A percentile compares a stretch with the other conserved stretches of the same genome.
Conservation (phyloP, 2,329 filamentous ascomycete genomes). For the Phialemonium atrogriseum region DNA sequence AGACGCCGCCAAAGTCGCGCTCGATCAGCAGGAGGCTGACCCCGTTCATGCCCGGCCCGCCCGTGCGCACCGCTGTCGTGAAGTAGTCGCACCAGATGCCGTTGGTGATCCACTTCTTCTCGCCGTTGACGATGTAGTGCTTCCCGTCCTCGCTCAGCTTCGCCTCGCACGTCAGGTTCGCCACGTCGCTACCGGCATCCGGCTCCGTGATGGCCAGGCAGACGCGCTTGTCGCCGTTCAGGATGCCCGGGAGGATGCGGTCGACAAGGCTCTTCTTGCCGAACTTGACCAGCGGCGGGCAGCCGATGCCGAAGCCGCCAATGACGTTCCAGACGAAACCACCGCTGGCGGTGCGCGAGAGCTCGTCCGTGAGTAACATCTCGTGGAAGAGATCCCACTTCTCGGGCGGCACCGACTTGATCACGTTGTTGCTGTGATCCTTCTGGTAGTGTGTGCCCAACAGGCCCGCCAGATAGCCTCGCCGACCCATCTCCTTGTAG, state of each 20-base stretch:
- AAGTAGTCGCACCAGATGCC: constrained; percentile 97
- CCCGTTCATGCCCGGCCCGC: constrained; percentile 83
- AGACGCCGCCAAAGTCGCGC: constrained; percentile 74
- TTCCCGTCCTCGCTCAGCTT: constrained; percentile 93
- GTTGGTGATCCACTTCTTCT: constrained; percentile 99
- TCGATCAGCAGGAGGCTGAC: constrained; percentile 88
- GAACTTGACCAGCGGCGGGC: constrained; percentile 86
- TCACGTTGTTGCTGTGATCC: constrained; percentile 60
- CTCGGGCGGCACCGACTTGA: constrained; percentile 74
- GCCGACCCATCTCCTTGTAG: constrained; percentile 91
- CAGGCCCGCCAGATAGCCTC: constrained; percentile 88
- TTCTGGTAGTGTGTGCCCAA: constrained; percentile 76
- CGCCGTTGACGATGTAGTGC: constrained; percentile 98
- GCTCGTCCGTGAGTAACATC: constrained; percentile 88
- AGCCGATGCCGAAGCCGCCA: constrained; percentile 93
- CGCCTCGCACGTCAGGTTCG: constrained; percentile 90
- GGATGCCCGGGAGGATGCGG: constrained; percentile 78
- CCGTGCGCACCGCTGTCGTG: constrained; percentile 90
- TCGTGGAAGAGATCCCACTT: constrained; percentile 99
- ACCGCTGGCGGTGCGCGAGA: constrained; percentile 80
- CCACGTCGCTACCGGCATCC: constrained; percentile 90
- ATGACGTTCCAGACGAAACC: constrained; percentile 96
- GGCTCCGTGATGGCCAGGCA: constrained; percentile 96
- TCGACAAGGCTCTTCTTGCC: constrained; percentile 79
- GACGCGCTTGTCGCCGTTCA: constrained; percentile 91